Percentiles rank a stretch among this genome's conserved stretches.
These are phyloP conservation scores for Periconia sp. DNA, from an alignment of 2,329 filamentous ascomycete species.

Conservation along the genomic window DNA sequence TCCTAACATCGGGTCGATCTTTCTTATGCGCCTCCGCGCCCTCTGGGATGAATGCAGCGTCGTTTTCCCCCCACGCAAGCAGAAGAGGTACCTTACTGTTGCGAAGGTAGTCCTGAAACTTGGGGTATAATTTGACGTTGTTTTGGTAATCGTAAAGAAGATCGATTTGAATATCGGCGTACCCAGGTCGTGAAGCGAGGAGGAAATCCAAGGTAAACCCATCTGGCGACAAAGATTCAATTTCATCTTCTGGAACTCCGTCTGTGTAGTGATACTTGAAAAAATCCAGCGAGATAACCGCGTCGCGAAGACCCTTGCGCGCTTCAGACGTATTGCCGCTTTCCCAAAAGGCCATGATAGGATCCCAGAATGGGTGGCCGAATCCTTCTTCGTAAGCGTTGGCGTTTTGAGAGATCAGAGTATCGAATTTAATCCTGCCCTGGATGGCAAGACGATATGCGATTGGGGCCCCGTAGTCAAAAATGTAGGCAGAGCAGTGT, in stretches of 20 bases:
- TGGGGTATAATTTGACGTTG: slow-evolving; percentile 57
- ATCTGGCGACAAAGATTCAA: slow-evolving; percentile 46
- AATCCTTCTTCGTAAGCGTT: slow-evolving; percentile 63
- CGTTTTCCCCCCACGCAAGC: slow-evolving; percentile 61
- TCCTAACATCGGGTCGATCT: slow-evolving; percentile 53
- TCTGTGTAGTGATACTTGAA: slow-evolving; percentile 49
- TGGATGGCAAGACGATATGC: slow-evolving; percentile 57
- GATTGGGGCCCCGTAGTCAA: slow-evolving; percentile 64
- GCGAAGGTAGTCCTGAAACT: slow-evolving; percentile 59
- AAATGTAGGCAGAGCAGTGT: slow-evolving; percentile 60
- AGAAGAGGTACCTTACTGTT: slow-evolving; percentile 55
- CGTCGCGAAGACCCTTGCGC: slow-evolving; percentile 14
- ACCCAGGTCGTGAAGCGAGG: slow-evolving; percentile 53
- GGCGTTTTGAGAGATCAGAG: slow-evolving; percentile 62
- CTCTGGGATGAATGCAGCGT: slow-evolving; percentile 53
- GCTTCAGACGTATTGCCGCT: slow-evolving; percentile 16
- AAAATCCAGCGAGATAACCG: slow-evolving; percentile 16
- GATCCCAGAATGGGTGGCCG: slow-evolving; percentile 51
- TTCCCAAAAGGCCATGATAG: slow-evolving; percentile 52
- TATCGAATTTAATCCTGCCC: slow-evolving; percentile 51
- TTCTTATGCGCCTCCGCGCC: slow-evolving; percentile 58
- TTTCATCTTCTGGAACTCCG: slow-evolving; percentile 36
- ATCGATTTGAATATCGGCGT: slow-evolving; percentile 58
- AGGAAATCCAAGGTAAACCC: slow-evolving; percentile 56
- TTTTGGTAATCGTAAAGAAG: slow-evolving; percentile 60